Percentiles rank a stretch among this genome's conserved stretches.
phyloP scores from a whole-genome alignment of 108 stramenopile species.

The Thalassiosira profunda region DNA sequence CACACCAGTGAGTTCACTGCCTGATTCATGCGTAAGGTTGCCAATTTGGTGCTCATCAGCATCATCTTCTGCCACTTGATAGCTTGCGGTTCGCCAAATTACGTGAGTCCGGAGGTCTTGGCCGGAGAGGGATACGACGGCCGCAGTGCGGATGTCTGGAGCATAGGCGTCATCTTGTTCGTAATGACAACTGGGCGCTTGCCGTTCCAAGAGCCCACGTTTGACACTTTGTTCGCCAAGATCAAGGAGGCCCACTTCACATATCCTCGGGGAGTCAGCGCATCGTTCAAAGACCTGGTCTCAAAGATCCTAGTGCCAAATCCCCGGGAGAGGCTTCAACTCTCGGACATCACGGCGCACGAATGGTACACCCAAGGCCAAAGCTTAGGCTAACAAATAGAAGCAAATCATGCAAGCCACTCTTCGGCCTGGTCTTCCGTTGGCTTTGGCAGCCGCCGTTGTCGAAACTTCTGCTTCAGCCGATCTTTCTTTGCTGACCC shows the following conservation, averaged over 20 bases:
- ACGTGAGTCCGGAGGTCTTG: conserved; percentile 86
- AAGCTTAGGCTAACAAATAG: too few species aligned
- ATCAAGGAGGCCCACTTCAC: conserved; percentile 73
- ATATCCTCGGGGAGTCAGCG: conserved; percentile 68
- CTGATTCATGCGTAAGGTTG: neutral
- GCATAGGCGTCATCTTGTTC: conserved; percentile 80
- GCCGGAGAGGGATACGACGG: conserved; percentile 88
- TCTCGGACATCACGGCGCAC: conserved; percentile 49
- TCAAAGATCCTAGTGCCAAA: conserved; percentile 79
- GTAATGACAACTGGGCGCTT: conserved; percentile 84
- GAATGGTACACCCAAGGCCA: too few species aligned
- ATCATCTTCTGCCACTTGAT: conserved; percentile 60
- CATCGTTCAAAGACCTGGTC: conserved; percentile 56
- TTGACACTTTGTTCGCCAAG: conserved; percentile 73
- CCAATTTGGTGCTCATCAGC: neutral
- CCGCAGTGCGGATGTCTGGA: conserved; percentile 36
- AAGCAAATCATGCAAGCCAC: too few species aligned
- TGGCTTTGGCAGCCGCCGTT: conserved; percentile 2
- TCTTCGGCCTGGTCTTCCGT: too few species aligned
- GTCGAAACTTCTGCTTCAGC: conserved; percentile 79
- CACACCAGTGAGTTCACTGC: conserved; percentile 20
- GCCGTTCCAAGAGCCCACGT: conserved; percentile 83
- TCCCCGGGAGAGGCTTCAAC: conserved; percentile 45
- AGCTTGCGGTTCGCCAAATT: conserved; percentile 89
- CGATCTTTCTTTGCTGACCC: conserved; percentile 27